A percentile compares a stretch with the other conserved stretches of the same genome.
Evolutionary conservation across 2,329 filamentous ascomycete genomes (phyloP).

Genomic region (Fusarium continuum): DNA sequence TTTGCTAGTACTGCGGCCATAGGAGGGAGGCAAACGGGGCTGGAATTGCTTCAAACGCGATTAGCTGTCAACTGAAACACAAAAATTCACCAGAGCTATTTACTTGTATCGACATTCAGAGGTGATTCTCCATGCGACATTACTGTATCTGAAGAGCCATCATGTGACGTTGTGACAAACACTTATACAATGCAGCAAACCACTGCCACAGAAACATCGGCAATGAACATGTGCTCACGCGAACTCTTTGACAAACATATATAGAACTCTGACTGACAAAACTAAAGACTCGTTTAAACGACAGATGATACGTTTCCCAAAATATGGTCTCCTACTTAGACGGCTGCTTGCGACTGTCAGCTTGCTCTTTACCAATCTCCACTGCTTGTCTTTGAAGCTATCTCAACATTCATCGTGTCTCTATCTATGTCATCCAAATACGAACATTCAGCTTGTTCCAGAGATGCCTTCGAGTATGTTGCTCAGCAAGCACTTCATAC

Average conservation of each 20-base stretch:
- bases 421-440: background rate
- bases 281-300: background rate
- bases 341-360: background rate
- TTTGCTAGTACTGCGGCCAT: too few relatives aligned
- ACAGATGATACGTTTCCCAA: rapidly evolving
- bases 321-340: background rate
- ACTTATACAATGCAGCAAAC: slow-evolving; percentile 1
- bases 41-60: background rate
- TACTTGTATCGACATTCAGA: background rate
- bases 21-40: background rate
- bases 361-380: background rate
- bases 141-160: background rate
- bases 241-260: background rate
- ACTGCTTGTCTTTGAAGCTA: background rate
- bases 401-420: background rate
- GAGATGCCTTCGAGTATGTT: background rate
- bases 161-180: slow-evolving; percentile 11
- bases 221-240: background rate
- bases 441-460: background rate
- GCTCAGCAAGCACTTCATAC: background rate
- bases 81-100: background rate
- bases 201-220: background rate
- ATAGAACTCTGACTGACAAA: background rate
- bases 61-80: background rate
- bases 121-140: background rate